Conservation (phyloP, 805 yeast genomes). For the Hanseniaspora occidentalis region DNA sequence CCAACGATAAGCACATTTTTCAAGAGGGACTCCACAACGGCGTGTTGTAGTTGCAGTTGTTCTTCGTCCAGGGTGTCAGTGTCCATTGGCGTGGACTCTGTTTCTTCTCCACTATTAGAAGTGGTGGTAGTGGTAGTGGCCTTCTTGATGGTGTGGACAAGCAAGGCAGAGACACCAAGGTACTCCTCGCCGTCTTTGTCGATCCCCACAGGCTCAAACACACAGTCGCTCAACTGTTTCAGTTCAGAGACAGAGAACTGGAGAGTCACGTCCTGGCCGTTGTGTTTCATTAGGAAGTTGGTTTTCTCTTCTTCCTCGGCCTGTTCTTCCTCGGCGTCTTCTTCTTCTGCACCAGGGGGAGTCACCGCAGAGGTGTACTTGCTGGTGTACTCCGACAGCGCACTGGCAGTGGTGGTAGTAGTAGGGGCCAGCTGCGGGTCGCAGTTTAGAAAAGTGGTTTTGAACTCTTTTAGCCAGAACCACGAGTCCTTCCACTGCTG, state of each 20-base stretch:
- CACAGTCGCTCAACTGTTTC: not conserved
- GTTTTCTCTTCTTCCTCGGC: not conserved
- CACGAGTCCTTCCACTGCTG: conserved; percentile 17
- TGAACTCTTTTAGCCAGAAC: conserved; percentile 22
- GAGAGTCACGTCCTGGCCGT: not conserved
- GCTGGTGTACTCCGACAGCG: too few relatives aligned
- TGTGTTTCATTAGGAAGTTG: not conserved
- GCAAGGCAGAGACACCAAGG: too few relatives aligned
- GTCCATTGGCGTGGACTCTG: not conserved
- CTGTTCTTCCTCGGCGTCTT: not conserved
- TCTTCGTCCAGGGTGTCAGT: conserved; percentile 2
- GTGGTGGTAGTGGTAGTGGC: too few relatives aligned
- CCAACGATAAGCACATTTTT: conserved; percentile 73
- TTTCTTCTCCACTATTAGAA: too few relatives aligned
- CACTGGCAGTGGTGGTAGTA: too few relatives aligned
- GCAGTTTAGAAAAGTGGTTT: conserved; percentile 17
- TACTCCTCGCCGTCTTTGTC: not conserved
- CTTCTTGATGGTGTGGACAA: too few relatives aligned
- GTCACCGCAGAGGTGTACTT: too few relatives aligned
- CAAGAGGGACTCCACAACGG: conserved; percentile 9
- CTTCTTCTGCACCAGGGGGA: too few relatives aligned
- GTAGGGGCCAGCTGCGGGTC: not conserved
- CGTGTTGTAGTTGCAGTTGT: not conserved
- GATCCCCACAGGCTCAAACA: not conserved
- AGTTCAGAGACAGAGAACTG: not conserved